These are phyloP conservation scores for Suillus discolor DNA, from an alignment of 768 basidiomycete genomes.

Conservation along the genomic window DNA sequence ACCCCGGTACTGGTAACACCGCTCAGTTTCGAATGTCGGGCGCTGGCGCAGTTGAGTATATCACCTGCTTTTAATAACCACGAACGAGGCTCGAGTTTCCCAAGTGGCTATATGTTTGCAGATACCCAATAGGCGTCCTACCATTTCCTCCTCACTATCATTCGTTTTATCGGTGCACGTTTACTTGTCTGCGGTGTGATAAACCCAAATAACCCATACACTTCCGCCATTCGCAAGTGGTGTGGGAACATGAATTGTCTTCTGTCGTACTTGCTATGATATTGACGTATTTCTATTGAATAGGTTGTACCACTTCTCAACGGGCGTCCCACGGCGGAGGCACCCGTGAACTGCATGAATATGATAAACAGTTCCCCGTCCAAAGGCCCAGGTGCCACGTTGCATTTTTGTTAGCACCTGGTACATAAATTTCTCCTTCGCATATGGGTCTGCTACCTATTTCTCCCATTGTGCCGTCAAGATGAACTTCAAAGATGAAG, in stretches of 20 bases:
- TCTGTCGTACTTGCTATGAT: not conserved
- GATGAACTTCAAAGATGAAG: conserved; percentile 16
- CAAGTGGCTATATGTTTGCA: not conserved
- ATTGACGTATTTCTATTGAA: not conserved
- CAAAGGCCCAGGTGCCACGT: not conserved
- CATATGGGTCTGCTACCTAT: not conserved
- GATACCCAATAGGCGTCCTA: not conserved
- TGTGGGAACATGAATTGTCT: not conserved
- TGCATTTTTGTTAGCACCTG: not conserved
- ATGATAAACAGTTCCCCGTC: not conserved
- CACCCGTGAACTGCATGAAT: not conserved
- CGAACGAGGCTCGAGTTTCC: not conserved
- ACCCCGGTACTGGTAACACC: not conserved
- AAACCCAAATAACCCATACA: not conserved
- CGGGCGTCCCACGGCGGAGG: not conserved
- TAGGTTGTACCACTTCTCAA: not conserved
- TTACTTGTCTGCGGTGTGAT: not conserved
- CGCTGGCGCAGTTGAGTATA: not conserved
- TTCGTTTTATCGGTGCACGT: not conserved
- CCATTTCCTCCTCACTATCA: not conserved
- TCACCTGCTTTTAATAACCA: not conserved
- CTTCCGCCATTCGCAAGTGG: not conserved
- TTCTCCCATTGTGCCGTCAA: not conserved
- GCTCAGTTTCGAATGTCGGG: not conserved
- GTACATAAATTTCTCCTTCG: not conserved